Percentiles rank a stretch among this genome's conserved stretches.
phyloP scores from a whole-genome alignment of 768 basidiomycete species.

The Lyophyllum shimeji region DNA sequence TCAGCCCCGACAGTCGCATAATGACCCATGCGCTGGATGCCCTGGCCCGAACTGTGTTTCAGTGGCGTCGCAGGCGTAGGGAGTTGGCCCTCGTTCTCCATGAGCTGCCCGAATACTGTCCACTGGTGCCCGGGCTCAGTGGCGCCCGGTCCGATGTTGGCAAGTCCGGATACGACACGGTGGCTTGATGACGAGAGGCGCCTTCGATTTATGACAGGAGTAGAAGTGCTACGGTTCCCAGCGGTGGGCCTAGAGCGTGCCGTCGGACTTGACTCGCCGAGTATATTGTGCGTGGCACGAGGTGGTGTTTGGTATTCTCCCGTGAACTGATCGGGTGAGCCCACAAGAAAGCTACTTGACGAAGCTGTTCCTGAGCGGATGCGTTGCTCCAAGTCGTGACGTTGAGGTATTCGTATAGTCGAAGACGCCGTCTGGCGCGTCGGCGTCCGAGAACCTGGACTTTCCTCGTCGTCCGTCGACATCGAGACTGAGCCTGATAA shows the following conservation, averaged over 20 bases:
- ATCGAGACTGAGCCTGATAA: background rate
- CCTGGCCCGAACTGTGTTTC: conserved; percentile 1
- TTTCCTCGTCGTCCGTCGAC: conserved; percentile 1
- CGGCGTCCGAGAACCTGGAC: conserved; percentile 4
- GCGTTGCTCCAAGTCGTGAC: background rate
- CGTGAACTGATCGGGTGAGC: conserved; percentile 25
- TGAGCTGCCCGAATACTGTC: conserved; percentile 69
- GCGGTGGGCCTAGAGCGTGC: conserved; percentile 17
- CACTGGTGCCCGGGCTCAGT: conserved; percentile 41
- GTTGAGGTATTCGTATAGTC: background rate
- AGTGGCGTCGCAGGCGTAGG: conserved; percentile 20
- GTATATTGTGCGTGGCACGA: conserved; percentile 1
- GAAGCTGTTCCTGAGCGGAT: background rate
- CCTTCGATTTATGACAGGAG: conserved; percentile 15
- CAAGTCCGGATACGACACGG: conserved; percentile 15
- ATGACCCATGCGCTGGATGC: background rate
- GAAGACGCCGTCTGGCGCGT: background rate
- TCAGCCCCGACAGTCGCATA: background rate
- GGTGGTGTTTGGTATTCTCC: conserved; percentile 5
- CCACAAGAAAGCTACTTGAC: conserved; percentile 16
- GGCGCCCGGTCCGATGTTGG: conserved; percentile 9
- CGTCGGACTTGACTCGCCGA: conserved; percentile 3
- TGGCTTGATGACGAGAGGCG: conserved; percentile 11
- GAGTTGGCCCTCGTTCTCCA: conserved; percentile 62
- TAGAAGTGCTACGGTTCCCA: conserved; percentile 21